Evolutionary conservation across 2,329 filamentous ascomycete species (phyloP).

Genomic region (Lasiodiplodia hormozganensis): DNA sequence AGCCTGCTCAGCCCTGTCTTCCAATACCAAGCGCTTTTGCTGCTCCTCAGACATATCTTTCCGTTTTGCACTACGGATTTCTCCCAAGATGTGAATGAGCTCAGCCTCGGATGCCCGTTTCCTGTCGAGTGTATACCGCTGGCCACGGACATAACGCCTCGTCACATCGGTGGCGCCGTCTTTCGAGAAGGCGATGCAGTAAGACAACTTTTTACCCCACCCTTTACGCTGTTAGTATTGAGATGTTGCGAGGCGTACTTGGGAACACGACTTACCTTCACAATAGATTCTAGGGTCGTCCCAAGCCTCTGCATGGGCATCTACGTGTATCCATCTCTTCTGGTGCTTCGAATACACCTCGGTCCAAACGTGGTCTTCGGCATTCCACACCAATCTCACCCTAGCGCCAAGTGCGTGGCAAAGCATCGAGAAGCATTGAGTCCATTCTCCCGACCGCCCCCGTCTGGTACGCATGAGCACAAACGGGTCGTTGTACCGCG

Average conservation of each 20-base stretch:
- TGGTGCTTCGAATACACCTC: constrained; percentile 96
- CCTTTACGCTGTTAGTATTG: constrained; percentile 55
- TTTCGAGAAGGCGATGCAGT: constrained; percentile 94
- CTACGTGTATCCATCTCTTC: constrained; percentile 92
- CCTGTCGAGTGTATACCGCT: constrained; percentile 72
- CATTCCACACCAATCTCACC: constrained; percentile 97
- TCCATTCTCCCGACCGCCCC: constrained; percentile 93
- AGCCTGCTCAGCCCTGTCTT: constrained; percentile 76
- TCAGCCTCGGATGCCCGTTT: constrained; percentile 86
- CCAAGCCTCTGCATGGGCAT: constrained; percentile 93
- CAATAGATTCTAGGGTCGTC: constrained; percentile 91
- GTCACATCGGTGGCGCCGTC: constrained; percentile 77
- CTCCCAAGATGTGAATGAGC: constrained; percentile 86
- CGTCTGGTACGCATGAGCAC: constrained; percentile 83
- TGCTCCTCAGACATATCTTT: constrained; percentile 85
- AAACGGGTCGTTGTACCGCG: constrained; percentile 95
- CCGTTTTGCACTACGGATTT: constrained; percentile 85
- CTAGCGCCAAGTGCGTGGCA: constrained; percentile 90
- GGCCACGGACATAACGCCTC: constrained; percentile 71
- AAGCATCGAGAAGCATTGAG: constrained; percentile 98
- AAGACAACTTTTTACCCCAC: constrained; percentile 95
- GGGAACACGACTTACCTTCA: constrained; percentile 64
- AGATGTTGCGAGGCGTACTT: constrained; percentile 17
- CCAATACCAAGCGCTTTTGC: constrained; percentile 78
- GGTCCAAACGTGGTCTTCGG: constrained; percentile 96